Evolutionary conservation across 2,329 filamentous ascomycete species (phyloP), one percentile per base, ranked within the genome.

Genomic region (Scortechinia acanthostroma): DNA sequence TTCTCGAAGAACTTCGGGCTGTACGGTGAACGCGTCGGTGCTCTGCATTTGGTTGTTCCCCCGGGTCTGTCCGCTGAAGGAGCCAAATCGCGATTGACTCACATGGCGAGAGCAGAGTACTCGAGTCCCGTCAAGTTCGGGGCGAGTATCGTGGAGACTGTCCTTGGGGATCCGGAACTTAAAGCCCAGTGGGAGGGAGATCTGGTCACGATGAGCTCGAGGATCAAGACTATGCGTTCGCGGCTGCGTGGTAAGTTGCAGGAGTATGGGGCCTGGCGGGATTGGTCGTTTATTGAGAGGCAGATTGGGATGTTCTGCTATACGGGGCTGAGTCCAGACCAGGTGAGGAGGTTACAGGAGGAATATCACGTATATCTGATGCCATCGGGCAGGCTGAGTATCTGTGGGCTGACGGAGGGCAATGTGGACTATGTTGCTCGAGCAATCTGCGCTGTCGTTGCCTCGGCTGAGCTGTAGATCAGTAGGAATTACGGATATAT

Each of bases 241-340:
- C 42, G 43, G 2, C 45, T 65, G 21, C 47, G 50, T n/a, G 40
- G 47, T 1, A 53, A 53, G 33, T 47, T 66, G 4, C 44, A 52
- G 23, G 47, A 47, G 17, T 45, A 52, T 13, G 46, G 45, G 4
- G 57, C 53, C 2, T 52, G 52, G 3, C 60, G 59, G 1, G 46
- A 51, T 23, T 66, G 59, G 64, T 48, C 48, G 1, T 56, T 60
- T 43, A 47, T 66, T 21, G 50, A 49, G 44, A 35, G 48, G 20
- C 56, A 68, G 56, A 63, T 62, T 44, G 65, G 65, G 4, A 67
- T 69, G 64, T 68, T 68, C 47, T 58, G 55, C 3, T 65, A 61
- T 47, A 64, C 64, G 0, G 62, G 64, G 0, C 47, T 68, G 42
- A 52, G 42, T 4, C 42, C 50, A 5, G 49, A 55, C 22, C 58